Evolutionary conservation across 495 filamentous ascomycete species (phyloP).

Genomic region (Pyronema omphalodes): DNA sequence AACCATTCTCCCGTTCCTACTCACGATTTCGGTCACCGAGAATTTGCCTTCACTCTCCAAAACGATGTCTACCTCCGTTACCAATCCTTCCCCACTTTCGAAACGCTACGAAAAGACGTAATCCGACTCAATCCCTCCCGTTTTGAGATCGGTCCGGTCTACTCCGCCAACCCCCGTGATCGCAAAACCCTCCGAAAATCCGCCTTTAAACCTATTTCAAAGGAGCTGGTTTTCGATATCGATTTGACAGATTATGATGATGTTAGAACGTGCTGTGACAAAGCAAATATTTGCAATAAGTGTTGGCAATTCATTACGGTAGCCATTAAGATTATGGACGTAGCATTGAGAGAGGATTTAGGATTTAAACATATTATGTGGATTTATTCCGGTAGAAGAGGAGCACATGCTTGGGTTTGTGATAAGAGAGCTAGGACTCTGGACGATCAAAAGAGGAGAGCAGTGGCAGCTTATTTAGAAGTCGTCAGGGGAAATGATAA

Average conservation of each 20-base stretch:
- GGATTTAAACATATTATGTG: slow-evolving; percentile 92
- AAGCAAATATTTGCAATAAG: slow-evolving; percentile 80
- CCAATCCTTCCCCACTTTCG: slow-evolving; percentile 68
- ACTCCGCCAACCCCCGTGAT: slow-evolving; percentile 80
- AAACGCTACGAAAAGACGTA: slow-evolving; percentile 86
- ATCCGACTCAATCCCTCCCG: slow-evolving; percentile 69
- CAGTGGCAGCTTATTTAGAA: slow-evolving; percentile 75
- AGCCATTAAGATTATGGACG: slow-evolving; percentile 85
- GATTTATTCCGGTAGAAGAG: slow-evolving; percentile 94
- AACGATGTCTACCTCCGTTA: slow-evolving; percentile 85
- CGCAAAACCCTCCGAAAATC: slow-evolving; percentile 70
- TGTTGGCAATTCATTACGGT: slow-evolving; percentile 96
- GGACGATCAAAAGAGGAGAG: slow-evolving; percentile 64
- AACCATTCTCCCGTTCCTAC: slow-evolving; percentile 79
- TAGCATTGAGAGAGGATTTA: slow-evolving; percentile 75
- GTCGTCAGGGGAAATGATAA: slow-evolving; percentile 65
- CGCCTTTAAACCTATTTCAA: slow-evolving; percentile 56
- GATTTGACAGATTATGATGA: slow-evolving; percentile 98
- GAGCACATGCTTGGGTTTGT: slow-evolving; percentile 97
- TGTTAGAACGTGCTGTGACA: slow-evolving; percentile 82
- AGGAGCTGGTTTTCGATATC: slow-evolving; percentile 96
- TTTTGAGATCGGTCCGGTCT: slow-evolving; percentile 95
- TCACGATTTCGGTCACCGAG: slow-evolving; percentile 76
- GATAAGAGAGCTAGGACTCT: slow-evolving; percentile 67
- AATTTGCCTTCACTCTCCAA: slow-evolving; percentile 83